Base-by-base conservation (phyloP, 2,329 filamentous ascomycete genomes). In the Ophiostoma sp. region DNA sequence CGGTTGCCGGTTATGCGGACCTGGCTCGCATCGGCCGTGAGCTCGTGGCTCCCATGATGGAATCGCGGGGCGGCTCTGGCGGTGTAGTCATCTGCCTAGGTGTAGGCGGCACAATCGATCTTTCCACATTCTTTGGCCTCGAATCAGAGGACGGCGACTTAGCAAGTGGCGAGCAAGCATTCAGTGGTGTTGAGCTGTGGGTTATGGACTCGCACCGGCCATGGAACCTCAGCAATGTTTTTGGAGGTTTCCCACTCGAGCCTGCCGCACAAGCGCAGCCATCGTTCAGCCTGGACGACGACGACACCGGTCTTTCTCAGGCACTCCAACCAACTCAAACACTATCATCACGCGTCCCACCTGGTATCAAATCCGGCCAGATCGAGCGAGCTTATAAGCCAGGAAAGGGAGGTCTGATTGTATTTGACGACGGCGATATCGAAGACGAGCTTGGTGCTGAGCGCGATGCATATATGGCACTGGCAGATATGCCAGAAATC, bases 381-480 rank as follows among this genome's bases (percentile, higher is more conserved):
- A 85, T 98, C 66, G 83, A 85, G 40, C 84, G 86, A 14, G 80
- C 83, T 0, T 97, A 96, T 76, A 88, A 86, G 72, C 87, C 91
- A 5, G 90, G 92, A 42, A 89, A 85, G 75, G 94, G 94, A 18
- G 95, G 95, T 0, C 90, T 99, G 58, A 86, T 99, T 70, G 93
- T 97, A 2, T 96, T 95, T 76, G 95, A 98, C 75, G 95, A 98
- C 75, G 95, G 94, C 1, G 95, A 99, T 76, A 93, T 99, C 66
- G 90, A 94, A 73, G 90, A 94, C 73, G 91, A 93, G 45, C 80
- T 99, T 45, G 79, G 78, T 12, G 80, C 81, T 0, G 93, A 98
- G 78, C 85, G 87, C 73, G 88, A 92, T 69, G 93, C 95, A 52
- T 98, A 96, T 75, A 85, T 91, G 72, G 89, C 89, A n/a, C 80